Base-by-base conservation (phyloP, 192 early-diverging fungal genomes). In the Allomyces macrogynus region DNA sequence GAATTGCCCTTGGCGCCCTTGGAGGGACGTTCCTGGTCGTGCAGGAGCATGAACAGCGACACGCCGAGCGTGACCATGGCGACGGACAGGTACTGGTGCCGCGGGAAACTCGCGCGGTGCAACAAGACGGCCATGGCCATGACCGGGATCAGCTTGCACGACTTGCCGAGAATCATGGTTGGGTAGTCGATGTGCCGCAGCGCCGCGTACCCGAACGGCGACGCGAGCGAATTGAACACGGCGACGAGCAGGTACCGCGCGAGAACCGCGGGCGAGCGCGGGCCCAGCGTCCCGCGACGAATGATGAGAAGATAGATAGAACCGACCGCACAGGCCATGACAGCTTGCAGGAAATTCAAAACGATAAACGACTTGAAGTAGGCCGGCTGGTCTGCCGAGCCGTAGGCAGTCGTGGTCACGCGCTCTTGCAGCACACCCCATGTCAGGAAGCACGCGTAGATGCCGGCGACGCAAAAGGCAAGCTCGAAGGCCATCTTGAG, bases 371-470 rank as follows among this genome's bases (percentile, higher is more conserved):
- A 91, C 63, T 78, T 81, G 82, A 99, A 99, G 64, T 76, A 73
- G 62, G 75, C 70, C 24, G 73, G 74, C 68, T 83, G 78, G 60
- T 73, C 78, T 18, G 74, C 76, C 12, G 71, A 68, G 22, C 83
- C 84, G 64, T 99, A 99, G 14, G 78, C 71, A 10, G 81, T 84
- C 18, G 86, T 93, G 0, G 87, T 89, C 40, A 99, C 89, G 42
- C 89, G 81, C 78, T 99, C 93, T 73, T 95, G 95, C 57, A 89
- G 84, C 27, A 93, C 75, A 20, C 89, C 93, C 95, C 95, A 99
- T 22, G 92, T 90, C 68, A 99, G 71, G 70, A 95, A 99, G 80
- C 92, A 96, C 27, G 81, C 74, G 70, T 99, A 99, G 63, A 99
- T 96, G 27, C 95, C 88, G 27, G 73, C 73, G 54, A 88, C 78